A percentile compares a stretch with the other conserved stretches of the same genome.
These are phyloP conservation scores for Arabis hirsuta DNA, from an alignment of 345 rosid genomes.

Conservation along the genomic window DNA sequence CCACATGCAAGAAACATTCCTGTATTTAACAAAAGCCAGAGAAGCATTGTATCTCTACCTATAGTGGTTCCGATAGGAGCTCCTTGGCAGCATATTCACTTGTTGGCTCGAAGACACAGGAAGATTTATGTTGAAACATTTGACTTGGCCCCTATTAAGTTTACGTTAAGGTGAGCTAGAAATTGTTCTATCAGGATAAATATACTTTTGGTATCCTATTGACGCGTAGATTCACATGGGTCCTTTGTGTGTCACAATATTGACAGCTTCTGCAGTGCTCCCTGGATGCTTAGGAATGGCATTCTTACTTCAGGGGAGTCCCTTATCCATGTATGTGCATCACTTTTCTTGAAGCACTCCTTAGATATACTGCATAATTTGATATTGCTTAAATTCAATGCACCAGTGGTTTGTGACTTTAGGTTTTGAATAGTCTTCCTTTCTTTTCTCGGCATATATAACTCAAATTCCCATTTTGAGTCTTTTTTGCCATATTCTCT, in stretches of 20 bases:
- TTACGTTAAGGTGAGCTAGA: constrained; percentile 68
- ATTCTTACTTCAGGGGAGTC: constrained; percentile 74
- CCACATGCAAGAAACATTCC: constrained; percentile 47
- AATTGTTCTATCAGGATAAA: constrained; percentile 5
- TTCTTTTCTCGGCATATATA: neutral
- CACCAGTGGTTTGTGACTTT: constrained; percentile 14
- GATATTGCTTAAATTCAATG: constrained; percentile 5
- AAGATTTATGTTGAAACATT: constrained; percentile 86
- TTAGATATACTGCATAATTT: neutral
- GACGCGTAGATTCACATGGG: constrained; percentile 33
- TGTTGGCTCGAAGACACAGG: constrained; percentile 79
- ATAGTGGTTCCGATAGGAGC: constrained; percentile 88
- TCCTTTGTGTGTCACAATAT: constrained; percentile 30
- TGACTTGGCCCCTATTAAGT: constrained; percentile 74
- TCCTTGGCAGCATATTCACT: constrained; percentile 89
- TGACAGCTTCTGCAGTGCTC: constrained; percentile 92
- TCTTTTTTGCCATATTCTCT: neutral
- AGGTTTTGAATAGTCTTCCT: constrained; percentile 15
- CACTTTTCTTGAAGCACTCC: constrained; percentile 14
- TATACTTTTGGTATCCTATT: constrained; percentile 34
- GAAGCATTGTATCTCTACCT: constrained; percentile 55
- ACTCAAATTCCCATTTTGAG: neutral
- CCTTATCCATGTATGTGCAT: constrained; percentile 79
- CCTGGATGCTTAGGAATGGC: constrained; percentile 88
- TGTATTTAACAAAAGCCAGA: constrained; percentile 47